phyloP scores from a whole-genome alignment of 2,329 filamentous ascomycete species.

The Coniochaeta ligniaria region DNA sequence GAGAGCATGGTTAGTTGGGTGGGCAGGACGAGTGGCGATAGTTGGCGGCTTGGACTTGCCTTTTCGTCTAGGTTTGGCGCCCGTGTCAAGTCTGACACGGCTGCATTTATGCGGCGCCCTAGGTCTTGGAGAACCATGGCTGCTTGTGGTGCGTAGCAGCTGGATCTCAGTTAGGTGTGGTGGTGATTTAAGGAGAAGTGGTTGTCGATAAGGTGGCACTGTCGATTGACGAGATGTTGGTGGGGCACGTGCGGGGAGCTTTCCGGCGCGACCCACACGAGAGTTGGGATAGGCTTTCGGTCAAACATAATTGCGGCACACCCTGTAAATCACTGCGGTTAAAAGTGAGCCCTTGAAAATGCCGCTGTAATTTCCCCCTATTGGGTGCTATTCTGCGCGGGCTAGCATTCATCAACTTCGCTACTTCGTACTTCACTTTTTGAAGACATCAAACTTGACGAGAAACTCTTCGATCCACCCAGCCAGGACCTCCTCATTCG shows the following conservation, averaged over 20 bases:
- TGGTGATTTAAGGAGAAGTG: neutral
- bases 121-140: slow-evolving; percentile 98
- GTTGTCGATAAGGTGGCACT: neutral
- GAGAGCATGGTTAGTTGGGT: slow-evolving; percentile 23
- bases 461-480: slow-evolving; percentile 20
- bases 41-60: slow-evolving; percentile 36
- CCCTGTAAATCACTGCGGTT: neutral
- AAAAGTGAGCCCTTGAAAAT: neutral
- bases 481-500: slow-evolving; percentile 21
- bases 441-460: slow-evolving; percentile 15
- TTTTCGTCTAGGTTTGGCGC: slow-evolving; percentile 95
- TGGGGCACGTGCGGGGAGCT: neutral
- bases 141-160: slow-evolving; percentile 4
- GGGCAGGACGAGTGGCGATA: slow-evolving; percentile 3
- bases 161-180: neutral
- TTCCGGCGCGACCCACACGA: neutral
- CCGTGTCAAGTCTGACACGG: slow-evolving; percentile 86
- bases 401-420: neutral
- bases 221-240: slow-evolving; percentile 1
- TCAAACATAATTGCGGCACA: neutral
- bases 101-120: slow-evolving; percentile 95
- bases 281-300: neutral
- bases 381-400: no score
- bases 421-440: neutral
- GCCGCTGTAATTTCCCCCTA: neutral